Base-by-base conservation (phyloP, 441 rosid genomes). In the Aquilaria agallochum region DNA sequence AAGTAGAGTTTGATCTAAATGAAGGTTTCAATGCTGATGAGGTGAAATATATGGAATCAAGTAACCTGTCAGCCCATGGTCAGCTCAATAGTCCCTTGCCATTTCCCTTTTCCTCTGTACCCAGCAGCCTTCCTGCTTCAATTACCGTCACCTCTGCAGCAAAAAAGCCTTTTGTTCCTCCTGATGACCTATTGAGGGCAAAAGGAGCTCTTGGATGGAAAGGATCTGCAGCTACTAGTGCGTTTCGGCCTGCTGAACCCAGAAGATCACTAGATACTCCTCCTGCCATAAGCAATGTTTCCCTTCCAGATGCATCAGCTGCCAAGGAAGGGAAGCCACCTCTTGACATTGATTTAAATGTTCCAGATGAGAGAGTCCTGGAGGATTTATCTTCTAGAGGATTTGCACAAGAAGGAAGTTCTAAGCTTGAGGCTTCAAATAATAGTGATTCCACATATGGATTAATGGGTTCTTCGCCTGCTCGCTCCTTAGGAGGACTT, bases 221-320 rank as follows among this genome's bases (percentile, higher is more conserved):
- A 72, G 97, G 97, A 60, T 88, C 97, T 59, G 97, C 97, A 4
- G 96, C 97, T 60, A 90, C 97, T 33, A 90, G 97, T 72, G 97
- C 97, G 45, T 90, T 90, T 72, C 79, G 97, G 1, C 97, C 96
- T 20, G 96, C 97, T 55, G 97, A 86, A 72, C 90, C 96, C 31
- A 80, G 97, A 69, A 90, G 84, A 70, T 42, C 53, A 15, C 68
- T 74, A 61, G 95, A 90, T 48, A 70, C 69, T 33, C 64, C 66
- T 6, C 53, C 67, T 5, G 53, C 72, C 58, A 50, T 72, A 0
- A 55, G 61, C 10, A 63, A 55, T 69, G 33, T 54, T 11, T 64
- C 80, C 56, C 49, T 71, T 1, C 63, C 73, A 58, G 91, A 81
- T 76, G 71, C 72, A 58, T 59, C 75, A 65, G 66, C 80, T 61